Evolutionary conservation across 768 basidiomycete genomes (phyloP).

Genomic region (Amanita polypyramis): DNA sequence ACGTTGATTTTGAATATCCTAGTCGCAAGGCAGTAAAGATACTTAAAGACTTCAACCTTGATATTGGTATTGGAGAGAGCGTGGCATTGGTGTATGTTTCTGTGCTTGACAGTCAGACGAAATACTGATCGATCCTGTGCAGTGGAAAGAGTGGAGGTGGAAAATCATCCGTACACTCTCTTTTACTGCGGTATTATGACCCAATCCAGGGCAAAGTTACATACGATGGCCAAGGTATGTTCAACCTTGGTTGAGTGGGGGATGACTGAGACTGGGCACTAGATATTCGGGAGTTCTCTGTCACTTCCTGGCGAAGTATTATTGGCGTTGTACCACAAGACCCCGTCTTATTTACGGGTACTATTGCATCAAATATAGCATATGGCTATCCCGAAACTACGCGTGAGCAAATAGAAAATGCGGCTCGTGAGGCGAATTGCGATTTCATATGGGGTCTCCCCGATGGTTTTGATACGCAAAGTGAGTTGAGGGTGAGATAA

Average conservation of each 20-base stretch:
- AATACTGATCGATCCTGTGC: slow-evolving; percentile 3
- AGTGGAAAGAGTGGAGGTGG: slow-evolving; percentile 92
- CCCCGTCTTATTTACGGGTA: slow-evolving; percentile 83
- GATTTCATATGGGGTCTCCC: slow-evolving; percentile 95
- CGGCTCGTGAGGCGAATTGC: slow-evolving; percentile 87
- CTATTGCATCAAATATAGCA: slow-evolving; percentile 91
- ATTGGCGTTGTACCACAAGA: slow-evolving; percentile 97
- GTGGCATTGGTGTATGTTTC: slow-evolving; percentile 82
- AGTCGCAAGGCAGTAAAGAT: slow-evolving; percentile 74
- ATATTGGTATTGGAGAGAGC: slow-evolving; percentile 75
- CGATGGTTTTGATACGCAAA: slow-evolving; percentile 86
- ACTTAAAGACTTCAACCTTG: slow-evolving; percentile 72
- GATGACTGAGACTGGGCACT: slow-evolving; percentile 3
- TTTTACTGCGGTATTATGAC: slow-evolving; percentile 85
- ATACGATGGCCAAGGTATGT: slow-evolving; percentile 74
- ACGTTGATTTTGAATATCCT: slow-evolving; percentile 84
- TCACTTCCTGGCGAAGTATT: slow-evolving; percentile 76
- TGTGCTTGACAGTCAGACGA: neutral
- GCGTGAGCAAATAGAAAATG: slow-evolving; percentile 75
- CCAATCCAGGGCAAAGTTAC: slow-evolving; percentile 75
- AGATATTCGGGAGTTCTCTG: slow-evolving; percentile 84
- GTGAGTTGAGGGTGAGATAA: slow-evolving; percentile 31
- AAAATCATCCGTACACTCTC: slow-evolving; percentile 84
- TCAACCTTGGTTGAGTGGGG: neutral
- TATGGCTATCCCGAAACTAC: slow-evolving; percentile 73